A percentile compares a stretch with the other conserved stretches of the same genome.
phyloP scores from a whole-genome alignment of 129 eudicot genomes.

The Kitagawia praeruptora region DNA sequence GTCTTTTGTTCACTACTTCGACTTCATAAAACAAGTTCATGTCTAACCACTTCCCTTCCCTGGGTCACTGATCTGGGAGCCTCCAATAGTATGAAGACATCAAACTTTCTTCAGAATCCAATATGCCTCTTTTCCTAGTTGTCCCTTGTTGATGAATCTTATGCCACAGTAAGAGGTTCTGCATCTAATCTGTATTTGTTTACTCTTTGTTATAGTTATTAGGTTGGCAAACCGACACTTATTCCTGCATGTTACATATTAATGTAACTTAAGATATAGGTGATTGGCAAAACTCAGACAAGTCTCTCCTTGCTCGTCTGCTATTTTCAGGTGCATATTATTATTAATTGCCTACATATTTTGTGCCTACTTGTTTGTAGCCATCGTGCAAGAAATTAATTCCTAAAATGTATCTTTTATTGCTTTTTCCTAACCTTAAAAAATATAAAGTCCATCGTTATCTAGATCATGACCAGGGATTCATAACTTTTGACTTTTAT shows the following conservation, averaged over 20 bases:
- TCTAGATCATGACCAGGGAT: not conserved
- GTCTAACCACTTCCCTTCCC: not conserved
- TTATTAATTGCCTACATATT: not conserved
- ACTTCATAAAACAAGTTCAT: not conserved
- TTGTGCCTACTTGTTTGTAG: not conserved
- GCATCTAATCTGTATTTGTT: not conserved
- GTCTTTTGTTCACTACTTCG: not conserved
- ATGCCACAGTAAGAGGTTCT: not conserved
- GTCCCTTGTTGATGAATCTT: not conserved
- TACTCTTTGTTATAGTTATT: not conserved
- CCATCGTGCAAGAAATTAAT: not conserved
- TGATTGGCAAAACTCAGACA: not conserved
- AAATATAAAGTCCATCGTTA: not conserved
- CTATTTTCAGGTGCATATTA: not conserved
- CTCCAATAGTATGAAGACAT: not conserved
- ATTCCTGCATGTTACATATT: not conserved
- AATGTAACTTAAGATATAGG: not conserved
- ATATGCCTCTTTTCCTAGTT: not conserved
- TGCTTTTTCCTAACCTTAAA: not conserved
- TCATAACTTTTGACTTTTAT: not conserved
- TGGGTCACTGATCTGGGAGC: not conserved
- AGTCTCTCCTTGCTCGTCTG: not conserved
- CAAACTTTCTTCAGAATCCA: not conserved
- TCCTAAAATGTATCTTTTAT: not conserved
- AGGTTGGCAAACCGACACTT: not conserved